A percentile compares a stretch with the other conserved stretches of the same genome.
Evolutionary conservation across 2,329 filamentous ascomycete genomes (phyloP).

Genomic region (Passalora sequoiae): DNA sequence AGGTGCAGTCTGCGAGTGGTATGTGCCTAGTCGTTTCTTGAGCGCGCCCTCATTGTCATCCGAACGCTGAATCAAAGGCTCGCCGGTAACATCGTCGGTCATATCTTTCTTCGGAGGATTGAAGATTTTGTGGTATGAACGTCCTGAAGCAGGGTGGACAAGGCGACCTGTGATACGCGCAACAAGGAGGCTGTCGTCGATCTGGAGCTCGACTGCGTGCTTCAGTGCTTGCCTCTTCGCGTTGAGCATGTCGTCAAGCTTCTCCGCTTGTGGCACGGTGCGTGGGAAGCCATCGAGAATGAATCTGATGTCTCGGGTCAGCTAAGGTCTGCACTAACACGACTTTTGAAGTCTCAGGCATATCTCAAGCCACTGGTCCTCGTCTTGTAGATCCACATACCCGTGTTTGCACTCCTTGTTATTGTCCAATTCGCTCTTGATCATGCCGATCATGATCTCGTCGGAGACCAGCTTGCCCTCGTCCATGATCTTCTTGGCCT

Average conservation of each 20-base stretch:
- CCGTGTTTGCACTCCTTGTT: slow-evolving; percentile 96
- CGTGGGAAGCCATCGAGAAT: slow-evolving; percentile 98
- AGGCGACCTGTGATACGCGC: slow-evolving; percentile 94
- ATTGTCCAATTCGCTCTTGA: slow-evolving; percentile 90
- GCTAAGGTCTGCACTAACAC: too few relatives aligned
- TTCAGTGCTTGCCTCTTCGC: slow-evolving; percentile 77
- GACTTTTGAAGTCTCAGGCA: too few relatives aligned
- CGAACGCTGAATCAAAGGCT: slow-evolving; percentile 90
- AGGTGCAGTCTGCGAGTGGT: slow-evolving; percentile 88
- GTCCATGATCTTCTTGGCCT: slow-evolving; percentile 99
- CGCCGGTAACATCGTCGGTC: slow-evolving; percentile 95
- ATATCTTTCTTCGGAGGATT: slow-evolving; percentile 92
- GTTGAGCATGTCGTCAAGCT: slow-evolving; percentile 85
- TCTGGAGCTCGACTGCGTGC: slow-evolving; percentile 93
- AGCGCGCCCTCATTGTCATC: slow-evolving; percentile 96
- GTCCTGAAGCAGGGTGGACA: slow-evolving; percentile 90
- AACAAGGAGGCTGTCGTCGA: slow-evolving; percentile 89
- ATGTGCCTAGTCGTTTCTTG: slow-evolving; percentile 88
- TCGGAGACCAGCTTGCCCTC: slow-evolving; percentile 95
- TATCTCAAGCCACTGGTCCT: slow-evolving; percentile 7
- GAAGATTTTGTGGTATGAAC: slow-evolving; percentile 97
- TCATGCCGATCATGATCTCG: slow-evolving; percentile 99
- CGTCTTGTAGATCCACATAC: slow-evolving; percentile 49
- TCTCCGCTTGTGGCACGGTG: slow-evolving; percentile 90
- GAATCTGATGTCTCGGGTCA: slow-evolving; percentile 67